phyloP scores from a whole-genome alignment of 345 rosid species.

The Eucalyptus pauciflora region DNA sequence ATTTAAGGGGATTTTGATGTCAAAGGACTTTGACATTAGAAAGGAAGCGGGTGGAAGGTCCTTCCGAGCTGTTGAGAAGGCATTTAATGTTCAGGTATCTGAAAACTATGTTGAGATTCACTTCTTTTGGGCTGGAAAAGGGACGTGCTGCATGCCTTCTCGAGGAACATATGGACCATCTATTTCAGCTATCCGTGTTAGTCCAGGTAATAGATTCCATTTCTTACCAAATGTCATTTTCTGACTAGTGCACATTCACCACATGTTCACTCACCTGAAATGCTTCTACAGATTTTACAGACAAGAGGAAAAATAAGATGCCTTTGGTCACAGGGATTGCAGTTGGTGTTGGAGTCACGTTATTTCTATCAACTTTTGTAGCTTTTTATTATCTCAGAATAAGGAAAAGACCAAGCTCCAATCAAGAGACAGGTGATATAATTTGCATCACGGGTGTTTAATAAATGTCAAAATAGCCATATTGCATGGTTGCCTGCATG shows the following conservation, averaged over 20 bases:
- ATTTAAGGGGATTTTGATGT: constrained; percentile 31
- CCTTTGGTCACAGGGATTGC: background rate
- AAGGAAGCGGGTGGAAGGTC: constrained; percentile 12
- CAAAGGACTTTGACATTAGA: constrained; percentile 32
- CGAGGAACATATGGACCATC: constrained; percentile 15
- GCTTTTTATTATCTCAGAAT: background rate
- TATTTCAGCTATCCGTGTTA: constrained; percentile 43
- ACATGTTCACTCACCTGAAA: background rate
- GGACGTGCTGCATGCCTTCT: constrained; percentile 18
- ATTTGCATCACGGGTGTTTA: background rate
- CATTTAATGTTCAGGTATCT: background rate
- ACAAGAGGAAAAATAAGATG: background rate
- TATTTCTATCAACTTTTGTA: background rate
- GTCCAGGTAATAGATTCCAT: constrained; percentile 21
- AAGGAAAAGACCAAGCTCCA: background rate
- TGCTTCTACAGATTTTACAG: background rate
- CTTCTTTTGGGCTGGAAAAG: constrained; percentile 32
- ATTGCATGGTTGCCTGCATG: background rate
- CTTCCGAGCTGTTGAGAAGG: constrained; percentile 3
- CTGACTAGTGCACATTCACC: background rate
- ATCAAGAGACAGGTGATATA: background rate
- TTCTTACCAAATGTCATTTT: background rate
- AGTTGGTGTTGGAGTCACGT: background rate
- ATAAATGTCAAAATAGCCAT: background rate
- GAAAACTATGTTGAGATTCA: constrained; percentile 24